phyloP scores from a whole-genome alignment of 23 red algal genomes.

The Gracilaria caudata region DNA sequence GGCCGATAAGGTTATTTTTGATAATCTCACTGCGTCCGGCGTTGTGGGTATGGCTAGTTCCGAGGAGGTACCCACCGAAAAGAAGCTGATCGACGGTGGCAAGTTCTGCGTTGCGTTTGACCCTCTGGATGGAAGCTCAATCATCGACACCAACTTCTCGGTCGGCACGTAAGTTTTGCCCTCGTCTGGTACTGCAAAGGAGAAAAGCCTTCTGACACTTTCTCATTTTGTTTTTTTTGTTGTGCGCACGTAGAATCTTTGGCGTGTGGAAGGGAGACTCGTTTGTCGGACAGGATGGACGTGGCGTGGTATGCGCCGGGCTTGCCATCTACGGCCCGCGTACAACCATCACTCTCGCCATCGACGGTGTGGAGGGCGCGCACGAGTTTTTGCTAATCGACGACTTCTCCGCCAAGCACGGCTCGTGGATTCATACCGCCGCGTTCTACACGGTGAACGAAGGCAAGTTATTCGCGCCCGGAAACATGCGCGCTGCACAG shows the following conservation, averaged over 20 bases:
- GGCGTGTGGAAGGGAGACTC: slow-evolving; percentile 93
- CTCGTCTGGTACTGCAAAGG: not conserved
- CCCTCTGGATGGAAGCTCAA: slow-evolving; percentile 93
- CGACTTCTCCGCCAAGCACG: slow-evolving; percentile 97
- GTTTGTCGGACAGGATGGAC: slow-evolving; percentile 83
- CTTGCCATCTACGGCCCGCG: slow-evolving; percentile 94
- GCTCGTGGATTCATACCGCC: slow-evolving; percentile 91
- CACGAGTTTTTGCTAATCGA: slow-evolving; percentile 99
- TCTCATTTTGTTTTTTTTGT: not conserved
- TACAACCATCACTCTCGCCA: slow-evolving; percentile 91
- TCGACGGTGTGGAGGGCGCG: slow-evolving; percentile 85
- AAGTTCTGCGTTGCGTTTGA: slow-evolving; percentile 96
- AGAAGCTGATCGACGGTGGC: slow-evolving; percentile 66
- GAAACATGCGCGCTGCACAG: slow-evolving; percentile 93
- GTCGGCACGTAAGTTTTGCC: slow-evolving; percentile 80
- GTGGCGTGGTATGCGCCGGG: slow-evolving; percentile 81
- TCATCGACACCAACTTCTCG: slow-evolving; percentile 99
- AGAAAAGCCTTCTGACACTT: not conserved
- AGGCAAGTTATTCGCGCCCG: slow-evolving; percentile 98
- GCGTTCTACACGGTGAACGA: slow-evolving; percentile 86
- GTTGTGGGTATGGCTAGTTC: slow-evolving; percentile 87
- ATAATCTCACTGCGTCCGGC: slow-evolving; percentile 75
- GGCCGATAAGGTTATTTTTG: slow-evolving; percentile 96
- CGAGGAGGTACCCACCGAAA: slow-evolving; percentile 91
- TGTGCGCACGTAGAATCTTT: slow-evolving; percentile 64